Base-by-base conservation (phyloP, 257 asterid genomes). In the Solanum appendiculatum region DNA sequence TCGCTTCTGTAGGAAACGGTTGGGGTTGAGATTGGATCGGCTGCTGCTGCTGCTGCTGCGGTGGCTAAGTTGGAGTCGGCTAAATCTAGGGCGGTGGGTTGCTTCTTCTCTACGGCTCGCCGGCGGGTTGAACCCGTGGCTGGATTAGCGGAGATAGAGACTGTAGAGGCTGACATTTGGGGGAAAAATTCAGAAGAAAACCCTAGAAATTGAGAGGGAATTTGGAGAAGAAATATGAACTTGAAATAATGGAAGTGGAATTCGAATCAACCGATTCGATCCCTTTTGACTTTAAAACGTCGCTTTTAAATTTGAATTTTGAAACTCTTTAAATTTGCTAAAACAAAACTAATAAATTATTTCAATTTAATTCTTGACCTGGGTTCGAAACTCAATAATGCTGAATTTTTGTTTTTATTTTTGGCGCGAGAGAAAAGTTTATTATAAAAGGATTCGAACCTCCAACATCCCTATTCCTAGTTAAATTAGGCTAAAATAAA, bases 151-250 rank as follows among this genome's bases (percentile, higher is more conserved):
- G 98, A 91, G 74, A 93, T 90, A 44, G 99, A 94, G 34, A 93
- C 94, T 25, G 95, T 95, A 73, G 99, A 95, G n/a, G 94, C 92
- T 74, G 99, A 94, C 99, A 96, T 96, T 89, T 39, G 29, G 73
- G 78, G 37, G 39, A 1, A 37, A 34, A 48, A 20, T 20, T 33
- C 2, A 2, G 18, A 23, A 40, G 2, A 37, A 54, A 21, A 54
- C 85, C 85, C 85, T 81, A 81, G 21, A 81, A 29, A 48, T 80
- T 81, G 85, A 46, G 85, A 48, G 85, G 68, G 68, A 81, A 48
- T 81, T 48, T 29, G 66, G 82, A 23, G 44, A 36, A n/a, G 51
- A 21, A 21, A 73, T 23, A 33, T 46, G 63, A 27, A 77, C 23
- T 75, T 75, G 13, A 40, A 75, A 37, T n/a, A 31, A n/a, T 23